A percentile compares a stretch with the other conserved stretches of the same genome.
Evolutionary conservation across 2,329 filamentous ascomycete genomes (phyloP).

Genomic region (Tolypocladium endophyticum): DNA sequence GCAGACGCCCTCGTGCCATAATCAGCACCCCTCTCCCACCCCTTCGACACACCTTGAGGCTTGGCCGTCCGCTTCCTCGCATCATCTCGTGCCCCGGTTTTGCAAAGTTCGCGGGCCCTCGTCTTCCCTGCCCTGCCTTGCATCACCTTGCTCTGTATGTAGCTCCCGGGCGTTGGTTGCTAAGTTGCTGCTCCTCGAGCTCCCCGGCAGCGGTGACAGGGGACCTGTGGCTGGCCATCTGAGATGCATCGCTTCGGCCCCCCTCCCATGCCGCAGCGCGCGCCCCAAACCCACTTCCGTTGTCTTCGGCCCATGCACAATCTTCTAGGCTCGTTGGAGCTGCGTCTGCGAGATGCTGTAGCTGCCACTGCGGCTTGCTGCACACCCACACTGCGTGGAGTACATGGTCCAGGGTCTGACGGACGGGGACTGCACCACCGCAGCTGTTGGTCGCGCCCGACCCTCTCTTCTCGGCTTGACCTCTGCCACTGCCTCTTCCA

Average conservation of each 20-base stretch:
- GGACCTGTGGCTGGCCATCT: not conserved
- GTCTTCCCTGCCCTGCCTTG: not conserved
- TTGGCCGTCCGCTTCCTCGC: not conserved
- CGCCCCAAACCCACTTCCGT: not conserved
- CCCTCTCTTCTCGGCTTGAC: too few relatives aligned
- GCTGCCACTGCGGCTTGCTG: not conserved
- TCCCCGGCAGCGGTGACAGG: not conserved
- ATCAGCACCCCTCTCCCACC: not conserved
- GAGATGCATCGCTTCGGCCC: slow-evolving; percentile 1
- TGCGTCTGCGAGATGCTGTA: not conserved
- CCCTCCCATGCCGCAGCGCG: not conserved
- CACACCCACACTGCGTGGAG: slow-evolving; percentile 6
- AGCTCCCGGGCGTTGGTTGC: not conserved
- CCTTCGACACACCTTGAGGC: not conserved
- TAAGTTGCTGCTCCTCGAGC: not conserved
- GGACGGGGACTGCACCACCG: slow-evolving; percentile 1
- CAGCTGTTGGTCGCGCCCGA: slow-evolving; percentile 1
- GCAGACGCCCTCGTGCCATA: not conserved
- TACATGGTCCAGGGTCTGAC: slow-evolving; percentile 7
- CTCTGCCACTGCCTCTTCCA: not conserved
- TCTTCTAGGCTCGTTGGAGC: not conserved
- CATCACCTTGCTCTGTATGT: not conserved
- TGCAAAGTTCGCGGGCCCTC: not conserved
- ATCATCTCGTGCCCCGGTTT: not conserved
- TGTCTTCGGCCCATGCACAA: not conserved